A percentile compares a stretch with the other conserved stretches of the same genome.
Evolutionary conservation across 805 yeast genomes (phyloP).

Genomic region (Deakozyma indianensis): DNA sequence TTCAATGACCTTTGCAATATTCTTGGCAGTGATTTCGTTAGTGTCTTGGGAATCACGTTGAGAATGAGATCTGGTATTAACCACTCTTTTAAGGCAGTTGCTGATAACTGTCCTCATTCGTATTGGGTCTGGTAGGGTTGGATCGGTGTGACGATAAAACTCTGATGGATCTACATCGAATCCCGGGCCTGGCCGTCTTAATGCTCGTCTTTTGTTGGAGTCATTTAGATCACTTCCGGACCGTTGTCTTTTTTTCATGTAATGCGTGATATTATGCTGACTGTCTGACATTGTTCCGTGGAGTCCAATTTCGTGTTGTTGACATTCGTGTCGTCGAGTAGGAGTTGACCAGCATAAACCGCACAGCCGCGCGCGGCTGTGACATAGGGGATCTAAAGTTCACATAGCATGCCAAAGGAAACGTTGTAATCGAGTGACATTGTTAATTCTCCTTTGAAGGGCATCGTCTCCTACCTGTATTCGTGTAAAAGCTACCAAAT

Average conservation of each 20-base stretch:
- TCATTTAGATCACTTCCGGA: slow-evolving; percentile 21
- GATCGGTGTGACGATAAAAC: slow-evolving; percentile 48
- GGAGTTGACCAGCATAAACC: too few relatives aligned
- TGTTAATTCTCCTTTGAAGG: too few relatives aligned
- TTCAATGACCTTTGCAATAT: slow-evolving; percentile 45
- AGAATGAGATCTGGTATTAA: slow-evolving; percentile 14
- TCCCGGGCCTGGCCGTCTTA: slow-evolving; percentile 34
- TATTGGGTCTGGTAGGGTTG: slow-evolving; percentile 54
- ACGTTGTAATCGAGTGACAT: too few relatives aligned
- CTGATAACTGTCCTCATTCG: slow-evolving; percentile 53
- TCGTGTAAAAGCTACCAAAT: too few relatives aligned
- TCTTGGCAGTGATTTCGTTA: slow-evolving; percentile 13
- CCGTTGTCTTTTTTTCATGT: background rate
- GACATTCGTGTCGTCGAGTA: too few relatives aligned
- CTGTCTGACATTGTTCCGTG: background rate
- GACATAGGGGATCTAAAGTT: too few relatives aligned
- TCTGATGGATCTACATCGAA: slow-evolving; percentile 38
- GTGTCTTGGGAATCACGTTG: slow-evolving; percentile 7
- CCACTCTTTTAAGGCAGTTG: slow-evolving; percentile 49
- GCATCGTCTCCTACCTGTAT: too few relatives aligned
- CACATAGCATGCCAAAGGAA: too few relatives aligned
- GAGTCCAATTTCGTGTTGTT: too few relatives aligned
- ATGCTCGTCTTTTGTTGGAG: background rate
- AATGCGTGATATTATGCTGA: background rate
- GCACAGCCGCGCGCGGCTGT: too few relatives aligned